phyloP scores from a whole-genome alignment of 345 rosid species.

The Garcia nutans region DNA sequence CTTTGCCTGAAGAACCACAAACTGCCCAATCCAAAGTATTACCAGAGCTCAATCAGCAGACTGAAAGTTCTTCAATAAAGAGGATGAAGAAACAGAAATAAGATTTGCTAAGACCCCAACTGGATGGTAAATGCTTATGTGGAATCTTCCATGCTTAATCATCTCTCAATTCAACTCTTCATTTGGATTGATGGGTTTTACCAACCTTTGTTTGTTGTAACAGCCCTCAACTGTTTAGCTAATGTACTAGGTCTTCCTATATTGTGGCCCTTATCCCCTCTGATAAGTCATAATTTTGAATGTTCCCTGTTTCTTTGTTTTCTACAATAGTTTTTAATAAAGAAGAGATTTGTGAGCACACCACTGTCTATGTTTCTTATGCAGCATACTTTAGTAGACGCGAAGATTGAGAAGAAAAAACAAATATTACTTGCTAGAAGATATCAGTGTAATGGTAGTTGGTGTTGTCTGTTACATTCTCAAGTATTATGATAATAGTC shows the following conservation, averaged over 20 bases:
- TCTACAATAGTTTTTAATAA: background rate
- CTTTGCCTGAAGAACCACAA: constrained; percentile 69
- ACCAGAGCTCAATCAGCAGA: constrained; percentile 24
- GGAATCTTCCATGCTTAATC: background rate
- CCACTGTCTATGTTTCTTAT: background rate
- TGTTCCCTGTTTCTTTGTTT: background rate
- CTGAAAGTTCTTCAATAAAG: constrained; percentile 29
- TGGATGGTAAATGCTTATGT: background rate
- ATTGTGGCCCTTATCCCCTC: background rate
- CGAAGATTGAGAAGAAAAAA: too few relatives aligned
- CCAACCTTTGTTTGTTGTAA: background rate
- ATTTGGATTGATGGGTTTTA: constrained; percentile 6
- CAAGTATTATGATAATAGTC: too few relatives aligned
- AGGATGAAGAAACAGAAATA: constrained; percentile 24
- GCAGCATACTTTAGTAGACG: background rate
- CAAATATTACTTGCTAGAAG: background rate
- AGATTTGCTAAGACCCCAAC: background rate
- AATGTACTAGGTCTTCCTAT: background rate
- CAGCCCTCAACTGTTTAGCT: background rate
- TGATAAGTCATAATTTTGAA: background rate
- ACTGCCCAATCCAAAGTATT: constrained; percentile 27
- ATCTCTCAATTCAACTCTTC: background rate
- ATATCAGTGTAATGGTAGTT: background rate
- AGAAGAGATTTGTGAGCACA: background rate
- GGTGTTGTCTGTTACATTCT: too few relatives aligned